phyloP scores from a whole-genome alignment of 1,139 yeast species.

The Suzukiozyma palmioleophila region DNA sequence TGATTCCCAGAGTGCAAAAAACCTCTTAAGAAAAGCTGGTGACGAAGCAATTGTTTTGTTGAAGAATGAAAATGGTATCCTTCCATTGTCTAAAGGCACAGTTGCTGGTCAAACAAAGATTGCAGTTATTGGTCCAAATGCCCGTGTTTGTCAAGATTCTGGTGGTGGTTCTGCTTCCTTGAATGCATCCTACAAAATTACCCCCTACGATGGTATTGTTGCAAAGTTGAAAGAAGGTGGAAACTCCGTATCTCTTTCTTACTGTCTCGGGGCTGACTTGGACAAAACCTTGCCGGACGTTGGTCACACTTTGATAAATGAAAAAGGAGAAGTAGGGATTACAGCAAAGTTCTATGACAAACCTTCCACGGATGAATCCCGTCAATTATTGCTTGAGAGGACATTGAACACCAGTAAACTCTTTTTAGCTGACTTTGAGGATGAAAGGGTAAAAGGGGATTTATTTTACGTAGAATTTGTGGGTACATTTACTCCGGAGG shows the following conservation, averaged over 20 bases:
- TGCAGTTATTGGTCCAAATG: slow-evolving; percentile 30
- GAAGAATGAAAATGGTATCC: slow-evolving; percentile 40
- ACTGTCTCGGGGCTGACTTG: slow-evolving; percentile 13
- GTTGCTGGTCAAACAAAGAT: slow-evolving; percentile 10
- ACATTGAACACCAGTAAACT: slow-evolving; percentile 26
- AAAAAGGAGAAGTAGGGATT: slow-evolving; percentile 10
- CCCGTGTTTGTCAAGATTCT: slow-evolving; percentile 19
- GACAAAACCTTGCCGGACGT: slow-evolving; percentile 12
- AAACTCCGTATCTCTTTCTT: slow-evolving; percentile 10
- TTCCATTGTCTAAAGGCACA: slow-evolving; percentile 29
- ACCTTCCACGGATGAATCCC: slow-evolving; percentile 8
- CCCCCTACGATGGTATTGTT: slow-evolving; percentile 22
- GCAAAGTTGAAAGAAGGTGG: slow-evolving; percentile 8
- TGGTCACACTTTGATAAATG: slow-evolving; percentile 10
- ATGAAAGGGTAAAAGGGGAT: slow-evolving; percentile 13
- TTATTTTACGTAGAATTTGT: slow-evolving; percentile 35
- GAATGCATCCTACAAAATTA: slow-evolving; percentile 19
- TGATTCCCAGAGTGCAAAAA: slow-evolving; percentile 37
- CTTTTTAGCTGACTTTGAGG: slow-evolving; percentile 43
- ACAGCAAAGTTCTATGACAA: slow-evolving; percentile 11
- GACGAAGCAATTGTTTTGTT: slow-evolving; percentile 48
- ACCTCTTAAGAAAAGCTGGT: slow-evolving; percentile 40
- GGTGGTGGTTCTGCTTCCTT: slow-evolving; percentile 32
- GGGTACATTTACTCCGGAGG: slow-evolving; percentile 37
- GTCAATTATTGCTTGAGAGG: slow-evolving; percentile 28